Evolutionary conservation across 2,329 filamentous ascomycete species (phyloP).

Genomic region (Periconia sp.): DNA sequence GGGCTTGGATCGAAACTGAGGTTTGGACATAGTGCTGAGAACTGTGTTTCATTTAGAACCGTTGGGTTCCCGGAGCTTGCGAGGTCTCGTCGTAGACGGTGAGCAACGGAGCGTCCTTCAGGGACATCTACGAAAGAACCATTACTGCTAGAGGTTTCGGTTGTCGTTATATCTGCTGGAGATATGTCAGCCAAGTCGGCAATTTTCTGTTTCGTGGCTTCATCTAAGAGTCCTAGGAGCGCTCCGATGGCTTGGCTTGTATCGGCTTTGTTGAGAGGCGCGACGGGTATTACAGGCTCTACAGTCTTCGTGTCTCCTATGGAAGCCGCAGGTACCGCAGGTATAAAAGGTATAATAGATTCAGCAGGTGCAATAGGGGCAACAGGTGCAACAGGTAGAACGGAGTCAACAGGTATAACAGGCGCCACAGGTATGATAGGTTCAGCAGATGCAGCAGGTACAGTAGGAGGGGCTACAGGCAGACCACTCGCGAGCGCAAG

Average conservation of each 20-base stretch:
- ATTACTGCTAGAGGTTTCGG: too few species aligned
- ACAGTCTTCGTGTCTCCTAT: background rate
- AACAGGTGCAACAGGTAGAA: background rate
- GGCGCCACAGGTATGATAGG: background rate
- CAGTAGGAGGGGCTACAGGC: background rate
- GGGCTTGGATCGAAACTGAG: background rate
- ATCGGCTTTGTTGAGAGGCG: slow-evolving; percentile 6
- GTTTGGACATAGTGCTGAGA: slow-evolving; percentile 4
- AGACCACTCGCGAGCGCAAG: slow-evolving; percentile 3
- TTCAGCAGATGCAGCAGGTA: background rate
- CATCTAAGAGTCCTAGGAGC: slow-evolving; percentile 9
- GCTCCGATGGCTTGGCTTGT: slow-evolving; percentile 8
- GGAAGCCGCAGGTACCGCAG: too few species aligned
- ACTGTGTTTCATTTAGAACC: background rate
- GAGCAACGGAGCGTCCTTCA: too few species aligned
- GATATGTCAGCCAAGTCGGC: slow-evolving; percentile 1
- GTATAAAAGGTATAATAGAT: background rate
- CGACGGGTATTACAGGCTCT: slow-evolving; percentile 1
- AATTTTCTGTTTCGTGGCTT: slow-evolving; percentile 7
- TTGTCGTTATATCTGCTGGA: background rate
- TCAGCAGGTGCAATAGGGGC: background rate
- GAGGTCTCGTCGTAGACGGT: background rate
- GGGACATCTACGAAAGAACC: too few species aligned
- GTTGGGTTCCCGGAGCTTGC: background rate
- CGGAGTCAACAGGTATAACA: background rate